A percentile compares a stretch with the other conserved stretches of the same genome.
Evolutionary conservation across 768 basidiomycete genomes (phyloP).

Genomic region (Hygrocybe coccinea): DNA sequence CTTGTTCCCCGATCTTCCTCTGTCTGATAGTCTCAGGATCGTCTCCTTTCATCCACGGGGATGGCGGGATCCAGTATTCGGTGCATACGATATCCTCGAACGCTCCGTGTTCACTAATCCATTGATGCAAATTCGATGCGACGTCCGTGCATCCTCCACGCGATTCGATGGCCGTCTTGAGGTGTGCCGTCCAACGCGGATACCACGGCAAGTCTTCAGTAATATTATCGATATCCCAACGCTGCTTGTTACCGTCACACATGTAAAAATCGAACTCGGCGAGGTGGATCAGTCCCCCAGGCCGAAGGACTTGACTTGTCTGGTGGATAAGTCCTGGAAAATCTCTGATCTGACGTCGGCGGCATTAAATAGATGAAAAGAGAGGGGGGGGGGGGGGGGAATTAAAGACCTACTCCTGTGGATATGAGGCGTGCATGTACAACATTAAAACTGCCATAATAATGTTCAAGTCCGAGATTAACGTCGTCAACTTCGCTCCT

Average conservation of each 20-base stretch:
- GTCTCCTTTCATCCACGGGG: constrained; percentile 47
- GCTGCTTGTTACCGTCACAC: constrained; percentile 48
- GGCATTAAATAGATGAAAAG: no score
- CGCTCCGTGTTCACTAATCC: constrained; percentile 48
- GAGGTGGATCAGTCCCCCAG: constrained; percentile 62
- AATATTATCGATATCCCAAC: constrained; percentile 35
- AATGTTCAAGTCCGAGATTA: constrained; percentile 82
- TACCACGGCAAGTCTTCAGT: constrained; percentile 47
- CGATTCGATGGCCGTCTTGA: constrained; percentile 45
- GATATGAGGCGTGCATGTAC: constrained; percentile 68
- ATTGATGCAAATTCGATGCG: constrained; percentile 48
- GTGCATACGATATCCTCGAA: constrained; percentile 57
- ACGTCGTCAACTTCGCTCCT: constrained; percentile 84
- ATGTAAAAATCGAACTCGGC: constrained; percentile 65
- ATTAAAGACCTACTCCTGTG: constrained; percentile 53
- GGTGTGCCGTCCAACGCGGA: constrained; percentile 56
- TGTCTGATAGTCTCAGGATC: constrained; percentile 16
- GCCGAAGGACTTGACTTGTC: constrained; percentile 59
- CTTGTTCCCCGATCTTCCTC: constrained; percentile 36
- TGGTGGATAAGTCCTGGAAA: constrained; percentile 61
- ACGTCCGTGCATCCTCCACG: constrained; percentile 58
- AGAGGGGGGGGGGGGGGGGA: no score
- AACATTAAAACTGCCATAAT: constrained; percentile 71
- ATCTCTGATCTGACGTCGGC: constrained; percentile 54
- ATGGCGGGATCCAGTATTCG: constrained; percentile 60